Conservation (phyloP, 768 basidiomycete species). For the Tricholoma terreum region DNA sequence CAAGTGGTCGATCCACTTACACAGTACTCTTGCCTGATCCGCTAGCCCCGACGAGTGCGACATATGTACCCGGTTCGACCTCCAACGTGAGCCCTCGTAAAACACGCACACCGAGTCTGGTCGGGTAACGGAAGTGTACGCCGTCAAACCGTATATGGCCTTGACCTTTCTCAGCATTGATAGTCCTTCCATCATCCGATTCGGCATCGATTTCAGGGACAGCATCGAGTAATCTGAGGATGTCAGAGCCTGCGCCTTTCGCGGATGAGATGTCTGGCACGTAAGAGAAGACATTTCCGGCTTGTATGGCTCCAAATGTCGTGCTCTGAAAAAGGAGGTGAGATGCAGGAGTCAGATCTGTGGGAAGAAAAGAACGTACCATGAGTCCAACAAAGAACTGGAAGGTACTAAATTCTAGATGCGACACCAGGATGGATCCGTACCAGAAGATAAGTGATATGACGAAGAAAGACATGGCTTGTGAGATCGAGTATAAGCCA, state of each 20-base stretch:
- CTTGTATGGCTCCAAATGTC: constrained; percentile 81
- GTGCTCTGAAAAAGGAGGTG: constrained; percentile 45
- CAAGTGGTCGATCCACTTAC: constrained; percentile 36
- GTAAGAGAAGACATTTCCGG: constrained; percentile 78
- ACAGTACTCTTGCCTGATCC: constrained; percentile 82
- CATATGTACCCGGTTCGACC: constrained; percentile 76
- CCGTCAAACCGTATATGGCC: constrained; percentile 76
- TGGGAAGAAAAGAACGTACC: constrained; percentile 37
- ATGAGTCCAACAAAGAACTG: constrained; percentile 83
- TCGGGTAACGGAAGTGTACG: constrained; percentile 88
- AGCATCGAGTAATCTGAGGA: constrained; percentile 74
- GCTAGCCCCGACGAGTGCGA: constrained; percentile 78
- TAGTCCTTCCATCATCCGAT: constrained; percentile 54
- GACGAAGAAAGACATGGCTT: constrained; percentile 72
- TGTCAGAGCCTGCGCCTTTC: constrained; percentile 70
- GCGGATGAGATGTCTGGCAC: constrained; percentile 90
- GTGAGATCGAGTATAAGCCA: constrained; percentile 67
- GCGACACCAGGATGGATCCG: constrained; percentile 60
- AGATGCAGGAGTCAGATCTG: too few species aligned
- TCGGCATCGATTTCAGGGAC: constrained; percentile 79
- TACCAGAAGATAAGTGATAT: constrained; percentile 85
- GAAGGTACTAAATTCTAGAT: constrained; percentile 47
- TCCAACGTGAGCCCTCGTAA: constrained; percentile 70
- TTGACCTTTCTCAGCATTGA: constrained; percentile 41
- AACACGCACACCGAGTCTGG: constrained; percentile 78